A percentile compares a stretch with the other conserved stretches of the same genome.
phyloP scores from a whole-genome alignment of 495 filamentous ascomycete genomes.

The Xylaria sp. region DNA sequence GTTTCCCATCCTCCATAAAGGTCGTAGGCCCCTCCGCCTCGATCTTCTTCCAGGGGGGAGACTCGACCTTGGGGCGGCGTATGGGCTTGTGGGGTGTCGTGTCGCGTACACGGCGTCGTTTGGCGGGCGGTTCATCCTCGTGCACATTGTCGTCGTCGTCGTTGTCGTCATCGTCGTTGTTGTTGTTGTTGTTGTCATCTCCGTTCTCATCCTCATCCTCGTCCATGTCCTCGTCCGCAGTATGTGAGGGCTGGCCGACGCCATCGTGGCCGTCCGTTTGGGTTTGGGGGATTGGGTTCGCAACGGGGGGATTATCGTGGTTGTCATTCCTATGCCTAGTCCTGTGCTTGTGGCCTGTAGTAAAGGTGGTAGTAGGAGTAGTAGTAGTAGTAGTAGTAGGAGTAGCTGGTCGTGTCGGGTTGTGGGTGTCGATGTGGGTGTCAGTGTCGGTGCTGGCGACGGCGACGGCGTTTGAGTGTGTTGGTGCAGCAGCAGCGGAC shows the following conservation, averaged over 20 bases:
- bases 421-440: slow-evolving; percentile 32
- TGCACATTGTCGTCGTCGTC: slow-evolving; percentile 16
- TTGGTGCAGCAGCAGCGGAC: slow-evolving; percentile 44
- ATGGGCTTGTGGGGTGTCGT: slow-evolving; percentile 44
- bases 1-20: slow-evolving; percentile 78
- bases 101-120: slow-evolving; percentile 72
- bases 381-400: neutral
- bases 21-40: slow-evolving; percentile 87
- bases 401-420: neutral
- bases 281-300: no score
- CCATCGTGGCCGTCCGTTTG: slow-evolving; percentile 17
- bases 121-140: slow-evolving; percentile 66
- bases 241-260: neutral
- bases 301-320: slow-evolving; percentile 18
- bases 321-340: slow-evolving; percentile 26
- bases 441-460: slow-evolving; percentile 38
- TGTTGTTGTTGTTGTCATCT: no score
- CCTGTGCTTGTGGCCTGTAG: neutral
- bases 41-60: slow-evolving; percentile 93
- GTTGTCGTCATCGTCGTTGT: slow-evolving; percentile 17
- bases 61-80: slow-evolving; percentile 60
- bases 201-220: no score
- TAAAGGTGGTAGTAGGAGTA: no score
- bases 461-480: slow-evolving; percentile 36
- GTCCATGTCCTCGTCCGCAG: neutral